Base-by-base conservation (phyloP, 495 filamentous ascomycete genomes). In the Sabuloglossum arenarium region DNA sequence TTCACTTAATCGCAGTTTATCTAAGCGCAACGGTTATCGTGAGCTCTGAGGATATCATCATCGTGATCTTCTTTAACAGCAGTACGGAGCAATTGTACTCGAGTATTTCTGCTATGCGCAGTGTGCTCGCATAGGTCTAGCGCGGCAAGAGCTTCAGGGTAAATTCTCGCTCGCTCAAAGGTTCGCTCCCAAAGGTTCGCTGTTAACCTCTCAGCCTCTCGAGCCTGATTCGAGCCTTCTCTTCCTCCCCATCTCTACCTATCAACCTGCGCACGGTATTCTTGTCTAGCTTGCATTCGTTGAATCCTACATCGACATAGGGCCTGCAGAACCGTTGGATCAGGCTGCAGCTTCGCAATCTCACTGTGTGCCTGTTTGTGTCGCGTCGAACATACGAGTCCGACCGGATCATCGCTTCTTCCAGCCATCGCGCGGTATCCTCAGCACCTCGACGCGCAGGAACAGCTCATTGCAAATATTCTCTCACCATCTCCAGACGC, bases 291-390 rank as follows among this genome's bases (percentile, higher is more conserved):
- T 27, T 29, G 28, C 47, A 51, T 29, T 19, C 16, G 47, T 23
- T 12, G 47, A 51, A 23, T 49, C 6, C 19, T 10, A 28, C 21
- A 14, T 12, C 12, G 23, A 29, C 47, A 11, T 29, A 19, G 11
- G 5, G 16, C 24, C 47, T 51, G 47, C 47, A 51, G 25, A 21
- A 19, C 47, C 47, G 47, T 51, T 51, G 28, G 12, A n/a, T 9
- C 47, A 43, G 25, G 47, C 47, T 51, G 47, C 47, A 51, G 47
- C 47, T 51, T 28, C 47, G 16, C 47, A 51, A 29, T 29, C 47
- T 51, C 24, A 6, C 4, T 6, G 24, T 29, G 47, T 12, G 47
- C n/a, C n/a, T n/a, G n/a, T n/a, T n/a, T n/a, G n/a, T n/a, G 47
- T 51, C 47, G 47, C 47, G 47, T 51, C 47, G n/a, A 29, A 29